A percentile compares a stretch with the other conserved stretches of the same genome.
These are phyloP conservation scores for Neonectria faginata DNA, from an alignment of 2,329 filamentous ascomycete genomes.

Conservation along the genomic window DNA sequence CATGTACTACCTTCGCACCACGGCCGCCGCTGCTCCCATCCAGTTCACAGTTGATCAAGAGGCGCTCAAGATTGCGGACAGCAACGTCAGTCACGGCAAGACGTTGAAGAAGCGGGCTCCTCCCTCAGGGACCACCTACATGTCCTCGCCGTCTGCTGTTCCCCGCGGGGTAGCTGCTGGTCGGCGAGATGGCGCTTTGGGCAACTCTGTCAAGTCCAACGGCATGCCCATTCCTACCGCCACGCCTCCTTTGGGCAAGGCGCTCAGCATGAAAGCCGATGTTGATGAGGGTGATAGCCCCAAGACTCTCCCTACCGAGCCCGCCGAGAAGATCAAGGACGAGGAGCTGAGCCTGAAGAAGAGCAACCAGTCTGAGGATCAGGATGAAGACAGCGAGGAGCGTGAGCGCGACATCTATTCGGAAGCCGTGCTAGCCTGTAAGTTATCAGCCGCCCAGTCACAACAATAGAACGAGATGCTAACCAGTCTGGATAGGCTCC, in stretches of 20 bases:
- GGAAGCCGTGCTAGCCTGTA: constrained; percentile 88
- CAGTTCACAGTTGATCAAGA: constrained; percentile 99
- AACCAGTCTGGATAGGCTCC: constrained; percentile 70
- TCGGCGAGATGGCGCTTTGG: constrained; percentile 61
- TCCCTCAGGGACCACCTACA: constrained; percentile 59
- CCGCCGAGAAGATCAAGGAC: constrained; percentile 68
- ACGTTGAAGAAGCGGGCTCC: constrained; percentile 77
- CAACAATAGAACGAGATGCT: constrained; percentile 33
- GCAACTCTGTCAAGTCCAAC: constrained; percentile 58
- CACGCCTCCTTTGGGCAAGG: constrained; percentile 75
- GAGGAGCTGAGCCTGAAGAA: constrained; percentile 71
- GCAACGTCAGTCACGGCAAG: constrained; percentile 76
- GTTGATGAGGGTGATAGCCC: constrained; percentile 82
- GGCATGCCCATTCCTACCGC: constrained; percentile 76
- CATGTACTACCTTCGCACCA: constrained; percentile 99
- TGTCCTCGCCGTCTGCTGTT: constrained; percentile 70
- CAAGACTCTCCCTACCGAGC: constrained; percentile 80
- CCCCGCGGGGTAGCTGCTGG: constrained; percentile 75
- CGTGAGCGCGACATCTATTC: constrained; percentile 95
- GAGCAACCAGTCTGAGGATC: constrained; percentile 76
- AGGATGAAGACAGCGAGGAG: constrained; percentile 75
- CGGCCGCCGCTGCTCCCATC: constrained; percentile 95
- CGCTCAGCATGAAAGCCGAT: constrained; percentile 81
- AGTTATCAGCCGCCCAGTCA: constrained; percentile 52
- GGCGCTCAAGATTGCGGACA: constrained; percentile 88